Conservation (phyloP, 495 filamentous ascomycete genomes). For the Delitschia confertaspora region DNA sequence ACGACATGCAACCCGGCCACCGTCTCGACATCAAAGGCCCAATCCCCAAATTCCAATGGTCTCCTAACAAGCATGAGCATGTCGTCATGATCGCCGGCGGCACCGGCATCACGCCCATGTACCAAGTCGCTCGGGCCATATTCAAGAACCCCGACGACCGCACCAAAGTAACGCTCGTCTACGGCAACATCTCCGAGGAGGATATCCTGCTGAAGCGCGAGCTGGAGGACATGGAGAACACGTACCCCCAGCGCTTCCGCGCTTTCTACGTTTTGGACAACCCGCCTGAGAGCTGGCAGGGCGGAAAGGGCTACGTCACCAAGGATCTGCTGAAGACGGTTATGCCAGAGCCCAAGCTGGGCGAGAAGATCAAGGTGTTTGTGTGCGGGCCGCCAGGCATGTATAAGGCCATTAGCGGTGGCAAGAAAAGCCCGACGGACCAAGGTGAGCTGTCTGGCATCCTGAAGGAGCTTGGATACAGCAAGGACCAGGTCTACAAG, state of each 20-base stretch:
- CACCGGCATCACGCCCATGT: constrained; percentile 91
- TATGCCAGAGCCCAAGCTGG: constrained; percentile 73
- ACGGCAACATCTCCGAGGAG: constrained; percentile 75
- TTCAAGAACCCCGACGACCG: constrained; percentile 93
- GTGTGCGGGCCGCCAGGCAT: constrained; percentile 81
- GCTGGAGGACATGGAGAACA: constrained; percentile 75
- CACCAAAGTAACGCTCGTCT: constrained; percentile 92
- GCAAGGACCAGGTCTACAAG: constrained; percentile 92
- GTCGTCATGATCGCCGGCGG: constrained; percentile 89
- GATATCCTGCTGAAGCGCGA: constrained; percentile 85
- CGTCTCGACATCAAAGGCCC: constrained; percentile 86
- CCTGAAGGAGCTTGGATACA: constrained; percentile 86
- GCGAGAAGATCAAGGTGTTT: constrained; percentile 86
- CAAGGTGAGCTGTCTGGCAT: constrained; percentile 82
- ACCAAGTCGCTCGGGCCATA: constrained; percentile 76
- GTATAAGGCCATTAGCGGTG: constrained; percentile 87
- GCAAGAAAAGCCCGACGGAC: constrained; percentile 79
- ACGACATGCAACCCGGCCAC: constrained; percentile 71
- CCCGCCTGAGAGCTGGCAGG: constrained; percentile 70
- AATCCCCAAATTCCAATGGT: constrained; percentile 87
- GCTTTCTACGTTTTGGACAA: constrained; percentile 85
- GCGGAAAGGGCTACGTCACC: constrained; percentile 65
- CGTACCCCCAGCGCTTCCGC: constrained; percentile 83
- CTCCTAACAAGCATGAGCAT: constrained; percentile 88
- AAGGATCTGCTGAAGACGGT: constrained; percentile 91